phyloP scores from a whole-genome alignment of 2,329 filamentous ascomycete species.

The Ceratocystis colombiana region DNA sequence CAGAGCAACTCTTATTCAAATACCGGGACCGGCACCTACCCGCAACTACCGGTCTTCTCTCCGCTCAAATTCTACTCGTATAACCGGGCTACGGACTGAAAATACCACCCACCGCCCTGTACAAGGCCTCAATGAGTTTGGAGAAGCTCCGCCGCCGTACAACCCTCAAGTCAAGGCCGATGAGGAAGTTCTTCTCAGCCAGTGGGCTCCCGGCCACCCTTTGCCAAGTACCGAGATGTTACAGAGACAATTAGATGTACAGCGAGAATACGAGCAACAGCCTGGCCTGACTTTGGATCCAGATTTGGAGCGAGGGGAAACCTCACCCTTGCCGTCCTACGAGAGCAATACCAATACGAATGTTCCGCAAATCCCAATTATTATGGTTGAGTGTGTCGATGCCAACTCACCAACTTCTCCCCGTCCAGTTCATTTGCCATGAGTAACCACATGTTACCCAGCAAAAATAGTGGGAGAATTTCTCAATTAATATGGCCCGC shows the following conservation, averaged over 20 bases:
- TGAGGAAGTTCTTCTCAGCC: constrained; percentile 24
- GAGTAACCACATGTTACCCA: constrained; percentile 14
- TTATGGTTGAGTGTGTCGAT: constrained; percentile 11
- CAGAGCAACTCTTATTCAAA: background rate
- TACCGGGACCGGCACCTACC: background rate
- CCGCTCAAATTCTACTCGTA: background rate
- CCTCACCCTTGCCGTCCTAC: background rate
- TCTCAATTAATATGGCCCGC: background rate
- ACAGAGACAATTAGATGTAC: constrained; percentile 28
- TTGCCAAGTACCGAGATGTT: constrained; percentile 27
- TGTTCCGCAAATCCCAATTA: background rate
- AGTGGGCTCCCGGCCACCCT: constrained; percentile 14
- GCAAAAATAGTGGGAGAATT: background rate
- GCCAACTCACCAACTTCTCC: constrained; percentile 1
- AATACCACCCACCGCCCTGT: constrained; percentile 2
- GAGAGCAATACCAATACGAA: background rate
- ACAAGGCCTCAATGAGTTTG: constrained; percentile 18
- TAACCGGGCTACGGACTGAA: background rate
- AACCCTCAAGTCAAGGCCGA: constrained; percentile 16
- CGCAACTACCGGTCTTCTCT: background rate
- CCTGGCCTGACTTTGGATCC: background rate
- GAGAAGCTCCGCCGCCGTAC: constrained; percentile 20
- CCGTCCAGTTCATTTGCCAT: constrained; percentile 1
- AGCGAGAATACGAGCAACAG: constrained; percentile 14
- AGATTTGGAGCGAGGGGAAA: background rate